Evolutionary conservation across 257 asterid species (phyloP).

Genomic region (Lithospermum erythrorhizon): DNA sequence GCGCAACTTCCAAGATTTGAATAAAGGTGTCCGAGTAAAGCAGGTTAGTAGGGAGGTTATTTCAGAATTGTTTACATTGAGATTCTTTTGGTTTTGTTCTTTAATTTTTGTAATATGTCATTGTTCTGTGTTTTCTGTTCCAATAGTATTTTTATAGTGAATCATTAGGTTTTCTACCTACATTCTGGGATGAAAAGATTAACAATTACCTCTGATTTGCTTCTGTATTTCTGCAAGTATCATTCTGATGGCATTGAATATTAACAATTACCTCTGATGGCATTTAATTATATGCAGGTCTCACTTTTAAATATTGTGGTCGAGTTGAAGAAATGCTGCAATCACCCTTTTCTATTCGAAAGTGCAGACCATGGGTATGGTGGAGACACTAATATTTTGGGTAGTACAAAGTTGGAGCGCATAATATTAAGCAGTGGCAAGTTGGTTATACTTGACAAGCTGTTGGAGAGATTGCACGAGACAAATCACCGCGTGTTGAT

Average conservation of each 20-base stretch:
- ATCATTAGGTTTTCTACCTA: not conserved
- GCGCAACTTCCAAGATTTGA: slow-evolving; percentile 91
- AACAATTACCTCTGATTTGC: too few species aligned
- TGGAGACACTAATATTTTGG: slow-evolving; percentile 71
- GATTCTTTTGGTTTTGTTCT: not conserved
- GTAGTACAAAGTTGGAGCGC: slow-evolving; percentile 83
- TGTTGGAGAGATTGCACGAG: slow-evolving; percentile 75
- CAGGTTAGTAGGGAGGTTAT: slow-evolving; percentile 44
- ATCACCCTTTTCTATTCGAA: slow-evolving; percentile 95
- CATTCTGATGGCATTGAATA: too few species aligned
- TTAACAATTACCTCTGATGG: too few species aligned
- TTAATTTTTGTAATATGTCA: too few species aligned
- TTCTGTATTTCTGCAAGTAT: too few species aligned
- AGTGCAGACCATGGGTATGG: slow-evolving; percentile 99
- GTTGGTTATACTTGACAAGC: slow-evolving; percentile 88
- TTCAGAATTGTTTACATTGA: not conserved
- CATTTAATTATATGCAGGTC: slow-evolving; percentile 58
- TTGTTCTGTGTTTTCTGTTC: not conserved
- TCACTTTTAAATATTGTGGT: slow-evolving; percentile 98
- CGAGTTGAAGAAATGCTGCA: slow-evolving; percentile 99
- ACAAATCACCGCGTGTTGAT: slow-evolving; percentile 91
- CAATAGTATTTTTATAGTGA: not conserved
- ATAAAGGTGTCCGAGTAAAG: slow-evolving; percentile 98
- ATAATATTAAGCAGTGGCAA: slow-evolving; percentile 92
- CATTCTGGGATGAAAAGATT: not conserved